Evolutionary conservation across 495 filamentous ascomycete species (phyloP).

Genomic region (Delitschia confertaspora): DNA sequence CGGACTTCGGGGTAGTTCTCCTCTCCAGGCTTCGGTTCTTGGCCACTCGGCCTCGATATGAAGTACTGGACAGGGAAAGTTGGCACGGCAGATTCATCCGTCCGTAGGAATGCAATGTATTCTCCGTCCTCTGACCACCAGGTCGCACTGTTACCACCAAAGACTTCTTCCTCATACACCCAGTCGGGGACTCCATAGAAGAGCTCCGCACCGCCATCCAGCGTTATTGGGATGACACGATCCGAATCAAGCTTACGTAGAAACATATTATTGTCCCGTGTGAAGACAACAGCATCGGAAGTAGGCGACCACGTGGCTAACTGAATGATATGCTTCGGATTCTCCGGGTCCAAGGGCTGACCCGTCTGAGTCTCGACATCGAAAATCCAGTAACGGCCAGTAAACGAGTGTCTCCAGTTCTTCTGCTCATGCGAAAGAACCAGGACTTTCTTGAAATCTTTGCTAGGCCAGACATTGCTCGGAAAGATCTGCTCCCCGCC

Average conservation of each 20-base stretch:
- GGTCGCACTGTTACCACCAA: constrained; percentile 67
- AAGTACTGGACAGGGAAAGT: constrained; percentile 95
- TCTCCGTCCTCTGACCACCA: constrained; percentile 92
- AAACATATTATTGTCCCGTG: constrained; percentile 79
- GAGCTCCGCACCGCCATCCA: constrained; percentile 71
- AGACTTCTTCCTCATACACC: constrained; percentile 98
- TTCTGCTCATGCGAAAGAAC: constrained; percentile 57
- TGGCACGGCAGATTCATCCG: constrained; percentile 84
- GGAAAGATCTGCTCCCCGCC: constrained; percentile 45
- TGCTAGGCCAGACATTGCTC: constrained; percentile 61
- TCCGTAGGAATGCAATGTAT: constrained; percentile 81
- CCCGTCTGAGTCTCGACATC: constrained; percentile 76
- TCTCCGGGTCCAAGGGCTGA: constrained; percentile 64
- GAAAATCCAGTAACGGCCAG: constrained; percentile 83
- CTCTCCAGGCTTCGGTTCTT: constrained; percentile 57
- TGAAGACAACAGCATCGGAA: constrained; percentile 78
- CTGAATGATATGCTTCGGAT: constrained; percentile 61
- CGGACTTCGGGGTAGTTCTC: constrained; percentile 86
- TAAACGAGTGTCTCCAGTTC: constrained; percentile 87
- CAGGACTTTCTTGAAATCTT: constrained; percentile 75
- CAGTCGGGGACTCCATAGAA: constrained; percentile 98
- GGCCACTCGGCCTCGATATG: constrained; percentile 75
- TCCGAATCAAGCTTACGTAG: constrained; percentile 57
- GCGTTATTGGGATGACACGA: constrained; percentile 65
- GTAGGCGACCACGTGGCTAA: constrained; percentile 84